Conservation (phyloP, 2,329 filamentous ascomycete genomes). For the Fonsecaea pedrosoi region DNA sequence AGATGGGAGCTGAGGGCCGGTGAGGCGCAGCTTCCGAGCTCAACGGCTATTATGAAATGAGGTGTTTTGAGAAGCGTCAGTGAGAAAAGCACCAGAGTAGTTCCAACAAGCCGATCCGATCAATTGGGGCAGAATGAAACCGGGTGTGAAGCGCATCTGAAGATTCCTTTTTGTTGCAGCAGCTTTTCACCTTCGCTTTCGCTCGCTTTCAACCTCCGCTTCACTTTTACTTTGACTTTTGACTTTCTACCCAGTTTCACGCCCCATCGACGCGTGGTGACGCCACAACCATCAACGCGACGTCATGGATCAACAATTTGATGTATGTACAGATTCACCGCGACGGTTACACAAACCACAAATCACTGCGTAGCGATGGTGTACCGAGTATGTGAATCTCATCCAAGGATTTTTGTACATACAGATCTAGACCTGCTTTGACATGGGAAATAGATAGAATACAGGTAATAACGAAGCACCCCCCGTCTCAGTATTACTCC, state of each 20-base stretch:
- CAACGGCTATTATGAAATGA: background rate
- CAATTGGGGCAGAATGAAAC: background rate
- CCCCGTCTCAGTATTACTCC: background rate
- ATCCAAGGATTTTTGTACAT: background rate
- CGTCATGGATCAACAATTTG: background rate
- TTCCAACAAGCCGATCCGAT: background rate
- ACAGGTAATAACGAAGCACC: background rate
- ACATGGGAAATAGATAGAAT: background rate
- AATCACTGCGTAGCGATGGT: background rate
- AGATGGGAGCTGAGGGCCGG: no score
- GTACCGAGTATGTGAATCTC: background rate
- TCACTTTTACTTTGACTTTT: no score
- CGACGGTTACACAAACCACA: background rate
- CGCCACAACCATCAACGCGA: background rate
- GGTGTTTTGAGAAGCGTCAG: background rate
- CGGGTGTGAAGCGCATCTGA: background rate
- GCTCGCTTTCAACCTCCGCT: background rate
- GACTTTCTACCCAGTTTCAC: no score
- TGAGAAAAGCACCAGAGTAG: background rate
- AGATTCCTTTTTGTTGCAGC: background rate
- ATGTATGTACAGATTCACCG: background rate
- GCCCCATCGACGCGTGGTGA: no score
- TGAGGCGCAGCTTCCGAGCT: constrained; percentile 2
- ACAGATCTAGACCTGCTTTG: background rate
- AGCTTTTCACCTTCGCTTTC: background rate